Conservation (phyloP, 1,139 yeast species). For the Zygosaccharomyces sapae region DNA sequence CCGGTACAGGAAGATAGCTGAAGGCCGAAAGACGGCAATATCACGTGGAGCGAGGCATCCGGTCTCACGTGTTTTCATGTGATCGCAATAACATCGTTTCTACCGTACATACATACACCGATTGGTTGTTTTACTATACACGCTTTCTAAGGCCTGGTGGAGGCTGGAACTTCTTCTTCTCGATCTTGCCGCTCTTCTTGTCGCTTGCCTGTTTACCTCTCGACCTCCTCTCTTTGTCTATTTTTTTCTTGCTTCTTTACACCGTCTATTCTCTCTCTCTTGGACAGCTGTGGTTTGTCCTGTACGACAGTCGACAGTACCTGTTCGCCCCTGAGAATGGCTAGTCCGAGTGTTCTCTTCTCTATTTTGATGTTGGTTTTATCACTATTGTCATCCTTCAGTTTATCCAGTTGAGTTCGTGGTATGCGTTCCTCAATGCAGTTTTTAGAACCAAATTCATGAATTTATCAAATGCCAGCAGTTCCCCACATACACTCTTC, state of each 20-base stretch:
- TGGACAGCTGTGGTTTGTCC: constrained; percentile 55
- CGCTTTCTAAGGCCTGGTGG: constrained; percentile 42
- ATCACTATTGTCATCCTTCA: constrained; percentile 36
- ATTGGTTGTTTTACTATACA: no score
- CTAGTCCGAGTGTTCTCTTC: constrained; percentile 72
- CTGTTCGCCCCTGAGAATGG: constrained; percentile 84
- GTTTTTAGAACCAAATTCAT: constrained; percentile 84
- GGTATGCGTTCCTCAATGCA: constrained; percentile 83
- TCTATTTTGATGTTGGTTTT: constrained; percentile 32
- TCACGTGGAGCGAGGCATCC: no score
- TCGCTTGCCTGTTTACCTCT: constrained; percentile 16
- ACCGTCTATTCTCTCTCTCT: constrained; percentile 38
- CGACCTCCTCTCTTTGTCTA: constrained; percentile 25
- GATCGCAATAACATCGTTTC: no score
- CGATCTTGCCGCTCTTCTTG: constrained; percentile 11
- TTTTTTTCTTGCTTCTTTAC: constrained; percentile 28
- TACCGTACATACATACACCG: no score
- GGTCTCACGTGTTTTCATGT: no score
- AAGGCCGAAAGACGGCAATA: no score
- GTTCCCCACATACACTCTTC: constrained; percentile 73
- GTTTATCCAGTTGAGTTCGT: constrained; percentile 48
- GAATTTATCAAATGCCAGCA: constrained; percentile 84
- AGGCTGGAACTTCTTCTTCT: constrained; percentile 40
- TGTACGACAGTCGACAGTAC: constrained; percentile 78
- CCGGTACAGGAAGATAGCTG: no score